Conservation (phyloP, 148 eudicot species). For the Hydrangea macrophylla region DNA sequence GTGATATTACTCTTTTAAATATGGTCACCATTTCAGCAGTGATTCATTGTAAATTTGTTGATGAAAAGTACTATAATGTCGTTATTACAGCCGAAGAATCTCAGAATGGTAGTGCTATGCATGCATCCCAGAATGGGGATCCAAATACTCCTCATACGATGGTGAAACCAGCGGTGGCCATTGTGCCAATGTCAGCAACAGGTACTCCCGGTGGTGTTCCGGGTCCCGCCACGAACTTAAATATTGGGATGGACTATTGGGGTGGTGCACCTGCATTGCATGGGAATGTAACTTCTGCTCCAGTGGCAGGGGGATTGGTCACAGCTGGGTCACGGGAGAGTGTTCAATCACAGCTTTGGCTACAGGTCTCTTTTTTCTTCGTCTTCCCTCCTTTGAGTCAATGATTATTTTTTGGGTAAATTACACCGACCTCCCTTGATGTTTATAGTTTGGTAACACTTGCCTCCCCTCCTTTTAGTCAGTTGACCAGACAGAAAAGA, state of each 20-base stretch:
- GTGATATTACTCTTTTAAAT: conserved; percentile 8
- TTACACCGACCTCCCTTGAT: too few species aligned
- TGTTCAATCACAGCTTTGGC: conserved; percentile 79
- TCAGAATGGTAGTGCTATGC: conserved; percentile 64
- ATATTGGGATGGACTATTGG: conserved; percentile 99
- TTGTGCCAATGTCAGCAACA: conserved; percentile 60
- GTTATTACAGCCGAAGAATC: conserved; percentile 50
- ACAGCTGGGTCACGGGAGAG: conserved; percentile 76
- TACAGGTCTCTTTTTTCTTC: conserved; percentile 47
- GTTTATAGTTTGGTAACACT: too few species aligned
- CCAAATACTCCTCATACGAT: conserved; percentile 47
- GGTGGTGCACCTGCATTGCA: conserved; percentile 61
- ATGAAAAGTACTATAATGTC: conserved; percentile 8
- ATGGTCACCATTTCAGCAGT: conserved; percentile 8
- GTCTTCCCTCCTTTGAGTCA: background rate
- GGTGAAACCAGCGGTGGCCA: conserved; percentile 55
- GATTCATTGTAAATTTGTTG: conserved; percentile 7
- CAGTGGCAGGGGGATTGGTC: conserved; percentile 69
- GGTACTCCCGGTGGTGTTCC: conserved; percentile 56
- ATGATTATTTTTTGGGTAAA: too few species aligned
- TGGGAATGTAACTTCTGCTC: conserved; percentile 63
- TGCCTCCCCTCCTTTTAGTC: too few species aligned
- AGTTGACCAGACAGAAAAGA: too few species aligned
- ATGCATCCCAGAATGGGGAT: conserved; percentile 70
- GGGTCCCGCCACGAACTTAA: conserved; percentile 88